Evolutionary conservation across 1,139 yeast species (phyloP), one percentile per base, ranked within the genome.

Genomic region (Arxiozyma telluris): DNA sequence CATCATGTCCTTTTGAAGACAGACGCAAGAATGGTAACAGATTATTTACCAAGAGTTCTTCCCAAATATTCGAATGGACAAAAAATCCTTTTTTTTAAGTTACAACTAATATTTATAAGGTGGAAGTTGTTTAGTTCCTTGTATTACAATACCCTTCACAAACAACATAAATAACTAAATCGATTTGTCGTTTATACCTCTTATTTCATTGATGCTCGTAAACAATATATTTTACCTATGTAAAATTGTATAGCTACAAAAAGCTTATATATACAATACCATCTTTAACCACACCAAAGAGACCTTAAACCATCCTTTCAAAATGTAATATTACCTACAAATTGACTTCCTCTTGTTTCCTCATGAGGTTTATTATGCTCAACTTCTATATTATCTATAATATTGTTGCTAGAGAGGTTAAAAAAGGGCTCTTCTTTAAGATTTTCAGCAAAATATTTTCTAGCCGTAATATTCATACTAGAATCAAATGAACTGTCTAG

Each of bases 291-390:
- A 27, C 20, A 43, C n/a, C 5, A 17, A 21, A 34, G 3, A 11
- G 22, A 9, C 8, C 12, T 6, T 34, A 34, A 34, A 34, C 6
- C 6, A 34, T 34, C n/a, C 17, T 34, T 25, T 51, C 51, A 55
- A 52, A 52, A 54, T 34, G 58, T 55, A 23, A 54, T 42, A 44
- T 56, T 56, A 12, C 58, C 45, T 18, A 53, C 41, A 44, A 48
- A 41, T 20, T 47, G 27, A 30, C 34, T 50, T 7, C 22, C 27
- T 25, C 27, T 25, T 41, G 41, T 44, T 25, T 45, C 45, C 11
- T 44, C 41, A 23, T 46, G 21, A n/a, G 30, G 25, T 42, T 34
- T 42, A 42, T 23, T n/a, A 8, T 27, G 47, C 20, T 25, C n/a
- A 8, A 23, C 34, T 47, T 47, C 44, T 18, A 34, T 20, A 44